A percentile compares a stretch with the other conserved stretches of the same genome.
Conservation (phyloP, 2,329 filamentous ascomycete species). For the Penicillium brasilianum region DNA sequence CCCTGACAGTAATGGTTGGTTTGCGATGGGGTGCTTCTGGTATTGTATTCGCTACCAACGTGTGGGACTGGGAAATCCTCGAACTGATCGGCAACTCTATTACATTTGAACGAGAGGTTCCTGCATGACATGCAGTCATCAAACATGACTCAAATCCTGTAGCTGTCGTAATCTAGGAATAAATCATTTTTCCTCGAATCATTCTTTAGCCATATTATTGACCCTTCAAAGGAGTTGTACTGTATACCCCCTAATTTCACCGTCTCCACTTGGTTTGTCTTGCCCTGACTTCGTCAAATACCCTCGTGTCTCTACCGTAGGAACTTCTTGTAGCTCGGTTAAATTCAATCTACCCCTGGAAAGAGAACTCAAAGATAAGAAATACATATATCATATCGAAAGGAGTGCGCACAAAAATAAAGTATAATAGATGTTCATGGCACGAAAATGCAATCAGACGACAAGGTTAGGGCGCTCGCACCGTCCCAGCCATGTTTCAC, state of each 20-base stretch:
- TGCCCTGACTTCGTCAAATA: background rate
- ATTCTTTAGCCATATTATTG: background rate
- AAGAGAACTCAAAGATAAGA: no score
- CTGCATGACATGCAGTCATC: slow-evolving; percentile 13
- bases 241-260: background rate
- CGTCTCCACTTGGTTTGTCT: background rate
- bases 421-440: background rate
- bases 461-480: slow-evolving; percentile 14
- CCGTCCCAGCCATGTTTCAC: slow-evolving; percentile 37
- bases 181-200: background rate
- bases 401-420: background rate
- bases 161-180: background rate
- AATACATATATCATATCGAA: background rate
- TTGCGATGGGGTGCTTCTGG: slow-evolving; percentile 1
- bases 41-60: slow-evolving; percentile 24
- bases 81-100: slow-evolving; percentile 31
- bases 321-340: background rate
- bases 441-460: slow-evolving; percentile 10
- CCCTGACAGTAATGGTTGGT: background rate
- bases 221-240: no score
- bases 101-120: slow-evolving; percentile 13
- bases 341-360: background rate
- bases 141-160: background rate
- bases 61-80: slow-evolving; percentile 19
- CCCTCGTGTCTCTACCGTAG: background rate